phyloP scores from a whole-genome alignment of 73 alveolate species.

The Tetrahymena thermophila region DNA sequence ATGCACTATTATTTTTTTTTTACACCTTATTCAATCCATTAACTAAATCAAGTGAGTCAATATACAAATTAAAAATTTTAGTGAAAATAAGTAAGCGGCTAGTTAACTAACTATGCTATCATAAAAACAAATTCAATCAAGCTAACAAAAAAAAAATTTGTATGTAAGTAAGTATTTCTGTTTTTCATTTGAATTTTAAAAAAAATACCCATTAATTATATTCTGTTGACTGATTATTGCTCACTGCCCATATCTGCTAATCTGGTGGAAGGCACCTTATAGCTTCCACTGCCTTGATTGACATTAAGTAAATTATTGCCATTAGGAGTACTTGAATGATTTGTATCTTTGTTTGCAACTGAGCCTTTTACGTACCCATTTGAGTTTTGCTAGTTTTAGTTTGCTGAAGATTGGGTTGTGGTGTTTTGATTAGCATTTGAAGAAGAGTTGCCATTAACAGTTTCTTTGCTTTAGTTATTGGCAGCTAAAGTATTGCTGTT shows the following conservation, averaged over 20 bases:
- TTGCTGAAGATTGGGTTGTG: background rate
- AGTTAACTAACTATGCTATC: background rate
- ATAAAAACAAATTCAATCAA: too few relatives aligned
- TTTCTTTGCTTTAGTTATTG: background rate
- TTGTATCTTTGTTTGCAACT: background rate
- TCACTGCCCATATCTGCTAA: background rate
- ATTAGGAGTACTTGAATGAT: background rate
- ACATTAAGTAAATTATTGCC: background rate
- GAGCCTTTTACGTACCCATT: background rate
- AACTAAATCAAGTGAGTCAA: background rate
- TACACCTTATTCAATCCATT: background rate
- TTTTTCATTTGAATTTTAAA: background rate
- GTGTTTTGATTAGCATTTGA: background rate
- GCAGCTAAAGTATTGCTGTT: background rate
- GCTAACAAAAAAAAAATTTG: too few relatives aligned
- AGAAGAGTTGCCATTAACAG: background rate
- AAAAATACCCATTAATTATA: background rate
- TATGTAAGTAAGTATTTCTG: background rate
- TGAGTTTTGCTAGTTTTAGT: background rate
- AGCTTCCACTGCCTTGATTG: background rate
- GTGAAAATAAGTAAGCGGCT: background rate
- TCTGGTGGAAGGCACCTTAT: background rate
- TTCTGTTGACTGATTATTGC: background rate
- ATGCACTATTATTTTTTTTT: too few relatives aligned
- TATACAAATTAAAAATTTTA: too few relatives aligned